Percentiles rank a stretch among this genome's conserved stretches.
Conservation (phyloP, 2,329 filamentous ascomycete genomes). For the Epicoccum sorghinum region DNA sequence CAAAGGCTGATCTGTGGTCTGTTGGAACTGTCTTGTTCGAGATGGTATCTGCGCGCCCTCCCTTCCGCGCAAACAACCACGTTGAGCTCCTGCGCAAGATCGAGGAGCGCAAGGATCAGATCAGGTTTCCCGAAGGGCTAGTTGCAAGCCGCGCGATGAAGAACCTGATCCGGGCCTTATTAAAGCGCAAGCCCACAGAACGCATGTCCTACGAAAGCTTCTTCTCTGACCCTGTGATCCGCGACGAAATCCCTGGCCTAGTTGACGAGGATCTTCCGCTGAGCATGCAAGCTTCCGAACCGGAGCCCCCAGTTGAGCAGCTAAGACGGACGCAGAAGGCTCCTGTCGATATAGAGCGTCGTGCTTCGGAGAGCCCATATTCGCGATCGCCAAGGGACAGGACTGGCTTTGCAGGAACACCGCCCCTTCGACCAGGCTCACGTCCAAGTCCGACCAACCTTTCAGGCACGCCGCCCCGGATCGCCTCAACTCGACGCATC, state of each 20-base stretch:
- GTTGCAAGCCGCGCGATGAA: slow-evolving; percentile 79
- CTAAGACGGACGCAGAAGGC: slow-evolving; percentile 37
- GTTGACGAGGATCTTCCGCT: slow-evolving; percentile 73
- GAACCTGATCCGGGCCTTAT: slow-evolving; percentile 74
- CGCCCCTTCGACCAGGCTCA: slow-evolving; percentile 43
- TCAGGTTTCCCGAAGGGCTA: slow-evolving; percentile 78
- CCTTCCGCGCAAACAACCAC: slow-evolving; percentile 91
- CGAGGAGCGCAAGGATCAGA: slow-evolving; percentile 83
- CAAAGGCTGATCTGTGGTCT: slow-evolving; percentile 96
- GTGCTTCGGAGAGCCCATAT: slow-evolving; percentile 36
- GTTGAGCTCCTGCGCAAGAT: slow-evolving; percentile 93
- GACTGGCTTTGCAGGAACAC: slow-evolving; percentile 35
- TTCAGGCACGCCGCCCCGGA: slow-evolving; percentile 33
- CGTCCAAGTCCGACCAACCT: slow-evolving; percentile 38
- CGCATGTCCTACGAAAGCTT: slow-evolving; percentile 86
- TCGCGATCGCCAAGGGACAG: slow-evolving; percentile 42
- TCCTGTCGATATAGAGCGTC: slow-evolving; percentile 36
- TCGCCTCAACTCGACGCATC: slow-evolving; percentile 32
- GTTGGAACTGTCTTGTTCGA: slow-evolving; percentile 95
- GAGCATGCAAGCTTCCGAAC: slow-evolving; percentile 32
- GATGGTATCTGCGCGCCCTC: slow-evolving; percentile 89
- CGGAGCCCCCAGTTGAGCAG: slow-evolving; percentile 33
- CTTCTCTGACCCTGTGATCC: slow-evolving; percentile 76
- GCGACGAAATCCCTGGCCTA: slow-evolving; percentile 77
- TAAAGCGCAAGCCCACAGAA: slow-evolving; percentile 86